These are phyloP conservation scores for Colletotrichum noveboracense DNA, from an alignment of 2,329 filamentous ascomycete species.

Conservation along the genomic window DNA sequence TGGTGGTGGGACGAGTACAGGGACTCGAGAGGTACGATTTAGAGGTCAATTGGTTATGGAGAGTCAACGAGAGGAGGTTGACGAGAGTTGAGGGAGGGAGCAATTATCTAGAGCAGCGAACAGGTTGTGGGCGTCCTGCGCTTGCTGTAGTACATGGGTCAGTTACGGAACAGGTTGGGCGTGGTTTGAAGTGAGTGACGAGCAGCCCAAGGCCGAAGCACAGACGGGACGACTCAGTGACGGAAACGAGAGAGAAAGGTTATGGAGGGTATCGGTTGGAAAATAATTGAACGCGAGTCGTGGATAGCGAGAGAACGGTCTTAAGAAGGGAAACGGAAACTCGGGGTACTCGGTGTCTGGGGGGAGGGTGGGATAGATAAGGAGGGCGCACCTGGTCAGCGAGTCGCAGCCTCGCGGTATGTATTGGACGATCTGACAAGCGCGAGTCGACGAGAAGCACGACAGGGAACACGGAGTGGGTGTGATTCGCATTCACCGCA, in stretches of 20 bases:
- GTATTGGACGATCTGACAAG: neutral
- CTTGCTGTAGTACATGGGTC: neutral
- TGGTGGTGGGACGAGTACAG: neutral
- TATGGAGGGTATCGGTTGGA: neutral
- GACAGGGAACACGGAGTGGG: neutral
- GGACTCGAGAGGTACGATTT: neutral
- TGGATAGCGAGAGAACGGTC: neutral
- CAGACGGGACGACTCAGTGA: conserved; percentile 6
- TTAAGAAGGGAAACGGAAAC: conserved; percentile 4
- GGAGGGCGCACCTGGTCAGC: neutral
- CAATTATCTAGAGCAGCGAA: neutral
- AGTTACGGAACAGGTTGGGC: neutral
- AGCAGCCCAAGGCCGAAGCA: neutral
- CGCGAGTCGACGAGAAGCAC: conserved; percentile 3
- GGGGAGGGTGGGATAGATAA: neutral
- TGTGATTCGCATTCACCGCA: neutral
- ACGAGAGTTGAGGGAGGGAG: neutral
- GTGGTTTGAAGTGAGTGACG: neutral
- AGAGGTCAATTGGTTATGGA: neutral
- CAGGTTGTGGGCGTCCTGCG: neutral
- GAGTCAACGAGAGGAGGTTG: neutral
- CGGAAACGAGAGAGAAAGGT: neutral
- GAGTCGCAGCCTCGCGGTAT: conserved; percentile 5
- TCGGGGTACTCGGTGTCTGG: too few species aligned
- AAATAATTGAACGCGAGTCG: neutral